Evolutionary conservation across 2,329 filamentous ascomycete species (phyloP).

Genomic region (Fusarium udum): DNA sequence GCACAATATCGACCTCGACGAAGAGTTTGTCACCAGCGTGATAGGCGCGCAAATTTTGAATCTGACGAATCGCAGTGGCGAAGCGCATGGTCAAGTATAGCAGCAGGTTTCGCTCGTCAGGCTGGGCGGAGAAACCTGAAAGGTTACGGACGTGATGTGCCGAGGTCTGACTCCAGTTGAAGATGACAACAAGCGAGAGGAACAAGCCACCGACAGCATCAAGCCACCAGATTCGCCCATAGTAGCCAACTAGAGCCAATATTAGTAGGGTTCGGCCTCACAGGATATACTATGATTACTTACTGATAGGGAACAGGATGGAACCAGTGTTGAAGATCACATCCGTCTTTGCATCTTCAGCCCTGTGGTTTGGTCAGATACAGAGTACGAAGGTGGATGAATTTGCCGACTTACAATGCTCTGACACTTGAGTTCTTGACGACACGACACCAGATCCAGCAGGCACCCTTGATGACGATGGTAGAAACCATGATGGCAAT

Average conservation of each 20-base stretch:
- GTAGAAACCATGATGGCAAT: slow-evolving; percentile 84
- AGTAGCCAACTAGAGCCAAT: slow-evolving; percentile 69
- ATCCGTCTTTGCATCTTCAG: slow-evolving; percentile 70
- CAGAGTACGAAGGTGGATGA: not conserved
- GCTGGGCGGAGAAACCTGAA: slow-evolving; percentile 79
- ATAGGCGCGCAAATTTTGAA: slow-evolving; percentile 86
- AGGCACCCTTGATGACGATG: slow-evolving; percentile 81
- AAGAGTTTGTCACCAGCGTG: slow-evolving; percentile 87
- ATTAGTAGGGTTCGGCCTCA: slow-evolving; percentile 24
- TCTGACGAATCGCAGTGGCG: slow-evolving; percentile 84
- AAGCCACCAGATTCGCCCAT: slow-evolving; percentile 82
- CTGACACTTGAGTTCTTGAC: slow-evolving; percentile 89
- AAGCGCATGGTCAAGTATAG: slow-evolving; percentile 95
- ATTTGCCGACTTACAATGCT: slow-evolving; percentile 65
- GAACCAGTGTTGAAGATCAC: slow-evolving; percentile 92
- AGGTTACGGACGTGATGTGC: slow-evolving; percentile 82
- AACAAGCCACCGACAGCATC: slow-evolving; percentile 81
- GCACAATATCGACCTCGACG: slow-evolving; percentile 82
- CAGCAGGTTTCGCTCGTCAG: slow-evolving; percentile 84
- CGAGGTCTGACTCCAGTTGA: slow-evolving; percentile 80
- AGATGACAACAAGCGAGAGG: slow-evolving; percentile 81
- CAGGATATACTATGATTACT: slow-evolving; percentile 35
- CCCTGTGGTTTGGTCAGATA: slow-evolving; percentile 46
- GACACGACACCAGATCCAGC: slow-evolving; percentile 88
- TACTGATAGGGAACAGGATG: slow-evolving; percentile 82